Base-by-base conservation (phyloP, 306 rosid species). In the Rosa rugosa region DNA sequence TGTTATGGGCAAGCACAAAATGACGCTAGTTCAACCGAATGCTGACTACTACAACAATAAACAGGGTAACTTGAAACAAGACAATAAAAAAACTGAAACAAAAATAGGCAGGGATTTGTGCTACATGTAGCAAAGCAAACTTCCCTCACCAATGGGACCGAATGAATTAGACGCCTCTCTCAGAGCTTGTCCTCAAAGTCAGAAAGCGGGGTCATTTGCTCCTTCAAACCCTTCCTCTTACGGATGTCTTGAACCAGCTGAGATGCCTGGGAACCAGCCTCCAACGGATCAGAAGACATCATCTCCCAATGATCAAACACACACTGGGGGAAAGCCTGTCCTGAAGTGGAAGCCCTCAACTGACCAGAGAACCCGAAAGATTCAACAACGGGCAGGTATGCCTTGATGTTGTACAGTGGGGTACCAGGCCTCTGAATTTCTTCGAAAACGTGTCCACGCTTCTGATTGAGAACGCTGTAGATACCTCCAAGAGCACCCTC, bases 301-400 rank as follows among this genome's bases (percentile, higher is more conserved):
- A 83, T 90, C 13, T 95, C 98, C 99, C 98, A 94, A 69, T 94
- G 99, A 79, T 94, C 99, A 22, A 94, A 94, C 44, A 94, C 97
- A 73, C 90, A 92, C 54, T 92, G 97, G 0, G 97, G 97, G 91
- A 94, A 94, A 7, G 99, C 99, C 82, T 94, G 99, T 0, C 99
- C 99, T 0, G 99, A 92, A 69, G 98, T 94, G 22, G 98, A 80
- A 67, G 97, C 98, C 78, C 98, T 92, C 87, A 94, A 72, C 44
- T 80, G 49, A 75, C 88, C 77, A 1, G 94, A 93, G 89, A 93
- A 93, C 13, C 97, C 95, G 0, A 93, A 93, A 0, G 98, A 93
- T 84, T 93, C 98, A 0, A 89, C 2, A 16, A 89, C 98, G 0
- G 97, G 98, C 3, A 93, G 88, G 83, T 91, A 91, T 3, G 93